These are phyloP conservation scores for Microthyrium microscopicum DNA, from an alignment of 2,329 filamentous ascomycete genomes.

Conservation along the genomic window DNA sequence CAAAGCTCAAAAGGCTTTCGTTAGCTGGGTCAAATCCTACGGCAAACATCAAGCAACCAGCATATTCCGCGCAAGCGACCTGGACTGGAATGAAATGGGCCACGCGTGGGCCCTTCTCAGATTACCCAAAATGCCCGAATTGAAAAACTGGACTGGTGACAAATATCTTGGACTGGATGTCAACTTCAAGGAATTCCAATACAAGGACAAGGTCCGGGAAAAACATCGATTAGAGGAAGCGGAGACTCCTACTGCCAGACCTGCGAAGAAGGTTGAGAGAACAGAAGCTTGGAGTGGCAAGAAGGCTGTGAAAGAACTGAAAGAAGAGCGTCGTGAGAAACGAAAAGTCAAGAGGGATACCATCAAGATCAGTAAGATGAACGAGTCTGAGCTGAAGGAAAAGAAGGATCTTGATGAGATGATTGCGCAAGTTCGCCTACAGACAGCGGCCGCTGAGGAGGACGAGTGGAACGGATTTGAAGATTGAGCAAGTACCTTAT, in stretches of 20 bases:
- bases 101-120: constrained; percentile 72
- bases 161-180: constrained; percentile 23
- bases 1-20: constrained; percentile 80
- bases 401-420: constrained; percentile 17
- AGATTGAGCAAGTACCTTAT: constrained; percentile 5
- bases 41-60: constrained; percentile 78
- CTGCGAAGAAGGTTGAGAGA: constrained; percentile 16
- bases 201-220: constrained; percentile 29
- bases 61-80: constrained; percentile 68
- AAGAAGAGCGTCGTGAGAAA: constrained; percentile 18
- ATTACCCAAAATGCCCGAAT: constrained; percentile 86
- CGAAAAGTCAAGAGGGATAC: constrained; percentile 17
- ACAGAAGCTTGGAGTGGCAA: constrained; percentile 19
- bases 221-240: constrained; percentile 22
- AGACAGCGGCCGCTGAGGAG: constrained; percentile 9
- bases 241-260: too few relatives aligned
- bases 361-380: constrained; percentile 16
- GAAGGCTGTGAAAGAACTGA: constrained; percentile 19
- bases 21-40: constrained; percentile 85
- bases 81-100: constrained; percentile 73
- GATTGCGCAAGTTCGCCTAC: constrained; percentile 17
- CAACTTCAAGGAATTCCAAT: constrained; percentile 24
- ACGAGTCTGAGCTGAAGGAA: constrained; percentile 14
- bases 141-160: constrained; percentile 30
- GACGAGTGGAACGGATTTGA: constrained; percentile 8